Percentiles rank a stretch among this genome's conserved stretches.
Evolutionary conservation across 1,139 yeast species (phyloP).

Genomic region (Zygosaccharomyces sapae): DNA sequence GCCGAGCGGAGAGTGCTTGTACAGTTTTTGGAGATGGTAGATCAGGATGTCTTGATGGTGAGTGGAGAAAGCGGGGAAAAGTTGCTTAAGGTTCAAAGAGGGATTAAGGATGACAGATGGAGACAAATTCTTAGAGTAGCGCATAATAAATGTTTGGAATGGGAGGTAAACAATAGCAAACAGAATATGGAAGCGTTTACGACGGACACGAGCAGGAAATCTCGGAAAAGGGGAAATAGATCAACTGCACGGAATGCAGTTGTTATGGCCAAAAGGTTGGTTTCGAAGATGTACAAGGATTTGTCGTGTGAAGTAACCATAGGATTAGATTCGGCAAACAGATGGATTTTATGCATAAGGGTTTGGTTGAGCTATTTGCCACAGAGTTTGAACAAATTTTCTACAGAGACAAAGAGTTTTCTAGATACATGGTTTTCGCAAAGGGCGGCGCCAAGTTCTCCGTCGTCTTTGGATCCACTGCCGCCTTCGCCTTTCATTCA

Average conservation of each 20-base stretch:
- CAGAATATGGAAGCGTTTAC: neutral
- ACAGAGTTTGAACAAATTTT: constrained; percentile 17
- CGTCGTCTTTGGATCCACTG: neutral
- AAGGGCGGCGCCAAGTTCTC: neutral
- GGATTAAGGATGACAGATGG: neutral
- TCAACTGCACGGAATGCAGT: constrained; percentile 5
- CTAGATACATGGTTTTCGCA: constrained; percentile 17
- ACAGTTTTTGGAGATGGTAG: constrained; percentile 4
- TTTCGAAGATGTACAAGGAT: constrained; percentile 15
- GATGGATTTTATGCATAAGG: constrained; percentile 17
- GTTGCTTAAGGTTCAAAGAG: neutral
- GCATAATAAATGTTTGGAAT: constrained; percentile 11
- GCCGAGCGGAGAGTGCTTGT: neutral
- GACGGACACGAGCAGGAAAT: neutral
- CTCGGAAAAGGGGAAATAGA: constrained; percentile 1
- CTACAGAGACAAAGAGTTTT: constrained; percentile 18
- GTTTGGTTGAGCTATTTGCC: constrained; percentile 14
- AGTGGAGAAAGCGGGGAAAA: neutral
- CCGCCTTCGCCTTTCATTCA: constrained; percentile 21
- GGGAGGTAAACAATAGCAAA: constrained; percentile 5
- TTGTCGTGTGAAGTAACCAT: constrained; percentile 14
- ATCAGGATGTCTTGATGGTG: neutral
- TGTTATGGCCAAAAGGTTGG: constrained; percentile 7
- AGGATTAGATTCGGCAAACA: constrained; percentile 7
- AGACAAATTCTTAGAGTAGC: constrained; percentile 7